phyloP scores from a whole-genome alignment of 768 basidiomycete genomes.

The Pisolithus marmoratus region DNA sequence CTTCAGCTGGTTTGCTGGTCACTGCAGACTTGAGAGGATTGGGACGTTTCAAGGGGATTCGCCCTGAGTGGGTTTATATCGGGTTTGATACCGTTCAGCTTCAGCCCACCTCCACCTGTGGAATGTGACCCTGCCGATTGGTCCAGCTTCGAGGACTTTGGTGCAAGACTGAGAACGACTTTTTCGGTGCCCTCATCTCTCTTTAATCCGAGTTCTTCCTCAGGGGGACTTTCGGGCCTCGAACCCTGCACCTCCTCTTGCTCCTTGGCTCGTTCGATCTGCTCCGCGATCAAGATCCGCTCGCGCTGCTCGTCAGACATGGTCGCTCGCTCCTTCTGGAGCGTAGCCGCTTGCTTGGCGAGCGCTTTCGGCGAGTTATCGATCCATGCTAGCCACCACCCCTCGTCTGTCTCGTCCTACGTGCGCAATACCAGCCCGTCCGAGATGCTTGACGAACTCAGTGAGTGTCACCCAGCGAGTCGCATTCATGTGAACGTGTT shows the following conservation, averaged over 20 bases:
- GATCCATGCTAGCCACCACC: slow-evolving; percentile 96
- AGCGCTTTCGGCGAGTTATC: slow-evolving; percentile 94
- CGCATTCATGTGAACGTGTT: slow-evolving; percentile 96
- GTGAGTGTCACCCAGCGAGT: slow-evolving; percentile 97
- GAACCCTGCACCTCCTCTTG: slow-evolving; percentile 30
- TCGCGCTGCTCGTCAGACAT: slow-evolving; percentile 95
- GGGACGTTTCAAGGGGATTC: slow-evolving; percentile 66
- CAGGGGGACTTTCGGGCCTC: slow-evolving; percentile 32
- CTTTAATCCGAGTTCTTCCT: slow-evolving; percentile 54
- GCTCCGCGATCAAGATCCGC: slow-evolving; percentile 81
- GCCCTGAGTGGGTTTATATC: slow-evolving; percentile 55
- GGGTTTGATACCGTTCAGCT: slow-evolving; percentile 45
- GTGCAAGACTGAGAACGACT: slow-evolving; percentile 66
- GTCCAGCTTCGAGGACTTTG: slow-evolving; percentile 40
- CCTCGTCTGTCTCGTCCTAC: slow-evolving; percentile 99
- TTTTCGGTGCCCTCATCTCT: slow-evolving; percentile 69
- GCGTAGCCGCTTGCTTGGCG: slow-evolving; percentile 77
- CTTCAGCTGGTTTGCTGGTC: slow-evolving; percentile 25
- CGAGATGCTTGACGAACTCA: slow-evolving; percentile 91
- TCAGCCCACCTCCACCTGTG: slow-evolving; percentile 39
- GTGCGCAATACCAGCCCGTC: slow-evolving; percentile 76
- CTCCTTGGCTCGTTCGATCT: slow-evolving; percentile 84
- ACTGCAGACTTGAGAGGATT: slow-evolving; percentile 64
- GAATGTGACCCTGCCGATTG: slow-evolving; percentile 24
- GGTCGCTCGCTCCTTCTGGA: slow-evolving; percentile 89